Evolutionary conservation across 208 protist genomes (phyloP).

Genomic region (Naegleria gruberi): DNA sequence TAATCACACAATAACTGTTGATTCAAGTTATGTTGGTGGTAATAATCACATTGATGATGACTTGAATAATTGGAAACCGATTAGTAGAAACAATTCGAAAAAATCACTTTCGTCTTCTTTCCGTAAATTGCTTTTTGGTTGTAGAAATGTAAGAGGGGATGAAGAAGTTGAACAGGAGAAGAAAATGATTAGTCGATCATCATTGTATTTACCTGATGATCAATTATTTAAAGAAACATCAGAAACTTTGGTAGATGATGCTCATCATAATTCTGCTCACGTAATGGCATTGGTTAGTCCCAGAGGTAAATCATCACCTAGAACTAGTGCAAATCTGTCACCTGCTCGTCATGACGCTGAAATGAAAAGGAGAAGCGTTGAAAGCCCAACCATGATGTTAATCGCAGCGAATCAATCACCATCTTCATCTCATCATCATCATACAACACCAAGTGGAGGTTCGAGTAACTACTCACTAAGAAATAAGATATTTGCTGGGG

Average conservation of each 20-base stretch:
- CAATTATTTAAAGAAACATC: too few relatives aligned
- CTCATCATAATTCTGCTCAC: neutral
- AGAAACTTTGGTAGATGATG: neutral
- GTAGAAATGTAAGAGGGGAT: neutral
- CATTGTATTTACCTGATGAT: neutral
- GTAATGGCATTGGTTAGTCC: neutral
- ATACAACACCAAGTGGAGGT: neutral
- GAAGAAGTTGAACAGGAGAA: neutral
- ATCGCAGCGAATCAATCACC: neutral
- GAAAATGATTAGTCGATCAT: neutral
- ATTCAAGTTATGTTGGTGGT: too few relatives aligned
- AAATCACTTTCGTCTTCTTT: neutral
- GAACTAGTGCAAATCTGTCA: neutral
- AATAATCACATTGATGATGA: too few relatives aligned
- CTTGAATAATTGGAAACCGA: too few relatives aligned
- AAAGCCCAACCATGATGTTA: neutral
- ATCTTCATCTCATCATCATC: neutral
- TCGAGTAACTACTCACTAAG: neutral
- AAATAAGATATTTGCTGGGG: neutral
- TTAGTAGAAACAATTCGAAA: too few relatives aligned
- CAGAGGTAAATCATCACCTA: neutral
- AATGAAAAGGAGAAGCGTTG: neutral
- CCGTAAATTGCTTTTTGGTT: neutral
- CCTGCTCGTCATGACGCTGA: too few relatives aligned
- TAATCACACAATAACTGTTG: too few relatives aligned